These are phyloP conservation scores for Saccharomycopsis sp. DNA, from an alignment of 805 yeast species.

Conservation along the genomic window DNA sequence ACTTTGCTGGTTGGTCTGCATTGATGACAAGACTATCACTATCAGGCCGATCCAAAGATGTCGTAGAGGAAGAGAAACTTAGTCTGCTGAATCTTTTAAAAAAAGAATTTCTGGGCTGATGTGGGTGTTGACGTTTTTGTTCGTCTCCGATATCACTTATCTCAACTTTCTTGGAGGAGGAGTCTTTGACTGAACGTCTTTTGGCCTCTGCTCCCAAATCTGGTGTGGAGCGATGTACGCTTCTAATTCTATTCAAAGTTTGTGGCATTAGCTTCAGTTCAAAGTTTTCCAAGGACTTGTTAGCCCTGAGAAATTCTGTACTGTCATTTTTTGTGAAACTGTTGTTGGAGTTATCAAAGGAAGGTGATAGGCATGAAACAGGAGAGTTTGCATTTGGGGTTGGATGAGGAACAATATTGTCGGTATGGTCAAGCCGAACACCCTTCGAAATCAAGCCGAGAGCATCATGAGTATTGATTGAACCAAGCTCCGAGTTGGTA, in stretches of 20 bases:
- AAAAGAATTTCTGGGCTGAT: conserved; percentile 8
- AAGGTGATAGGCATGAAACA: background rate
- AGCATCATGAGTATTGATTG: conserved; percentile 20
- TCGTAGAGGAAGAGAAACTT: background rate
- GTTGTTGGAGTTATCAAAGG: too few relatives aligned
- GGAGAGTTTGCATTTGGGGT: conserved; percentile 12
- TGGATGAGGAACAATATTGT: conserved; percentile 12
- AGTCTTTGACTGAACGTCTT: too few relatives aligned
- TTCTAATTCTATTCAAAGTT: too few relatives aligned
- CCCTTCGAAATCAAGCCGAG: conserved; percentile 14
- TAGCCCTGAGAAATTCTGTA: too few relatives aligned
- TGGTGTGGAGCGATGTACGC: too few relatives aligned
- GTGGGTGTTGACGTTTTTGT: background rate
- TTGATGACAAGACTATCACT: conserved; percentile 9
- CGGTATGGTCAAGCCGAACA: conserved; percentile 16
- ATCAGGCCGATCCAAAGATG: background rate
- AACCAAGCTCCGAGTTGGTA: conserved; percentile 9
- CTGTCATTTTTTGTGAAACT: too few relatives aligned
- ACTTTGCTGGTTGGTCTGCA: conserved; percentile 7
- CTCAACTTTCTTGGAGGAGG: background rate
- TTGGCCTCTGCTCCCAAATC: too few relatives aligned
- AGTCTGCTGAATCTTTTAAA: conserved; percentile 15
- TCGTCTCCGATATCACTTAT: background rate
- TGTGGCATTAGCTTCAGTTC: too few relatives aligned
- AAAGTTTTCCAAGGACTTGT: too few relatives aligned